Conservation (phyloP, 2,329 filamentous ascomycete genomes). For the Hypoxylon sp. region DNA sequence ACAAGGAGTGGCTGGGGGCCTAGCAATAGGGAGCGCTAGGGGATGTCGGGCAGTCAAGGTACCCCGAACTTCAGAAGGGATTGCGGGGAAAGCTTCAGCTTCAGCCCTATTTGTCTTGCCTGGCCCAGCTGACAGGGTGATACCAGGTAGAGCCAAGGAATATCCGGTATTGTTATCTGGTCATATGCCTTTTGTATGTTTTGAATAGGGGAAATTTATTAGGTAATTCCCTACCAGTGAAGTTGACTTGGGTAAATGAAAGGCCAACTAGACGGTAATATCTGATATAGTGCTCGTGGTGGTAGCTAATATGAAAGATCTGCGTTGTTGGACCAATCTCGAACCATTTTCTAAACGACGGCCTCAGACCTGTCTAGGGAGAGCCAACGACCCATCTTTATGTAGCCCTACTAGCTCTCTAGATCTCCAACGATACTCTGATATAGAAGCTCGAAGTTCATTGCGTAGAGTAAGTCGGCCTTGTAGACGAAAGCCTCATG, state of each 20-base stretch:
- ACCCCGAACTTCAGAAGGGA: not conserved
- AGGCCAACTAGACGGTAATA: not conserved
- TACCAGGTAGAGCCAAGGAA: no score
- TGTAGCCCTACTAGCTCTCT: conserved; percentile 1
- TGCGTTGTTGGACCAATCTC: conserved; percentile 3
- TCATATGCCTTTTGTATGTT: not conserved
- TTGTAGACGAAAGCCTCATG: conserved; percentile 7
- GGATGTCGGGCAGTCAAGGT: not conserved
- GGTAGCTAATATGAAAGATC: conserved; percentile 6
- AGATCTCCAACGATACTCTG: not conserved
- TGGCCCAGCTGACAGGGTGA: no score
- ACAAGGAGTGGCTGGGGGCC: not conserved
- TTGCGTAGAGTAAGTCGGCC: not conserved
- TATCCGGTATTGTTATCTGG: no score
- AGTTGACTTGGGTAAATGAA: no score
- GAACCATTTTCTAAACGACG: not conserved
- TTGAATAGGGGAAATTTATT: no score
- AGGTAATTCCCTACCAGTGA: no score
- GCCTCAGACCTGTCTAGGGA: conserved; percentile 2
- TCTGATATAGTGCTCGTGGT: not conserved
- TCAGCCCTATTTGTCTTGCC: not conserved
- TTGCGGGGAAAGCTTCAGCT: not conserved
- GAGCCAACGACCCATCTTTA: conserved; percentile 16
- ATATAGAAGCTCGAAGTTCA: not conserved
- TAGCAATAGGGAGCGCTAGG: no score